Evolutionary conservation across 2,329 filamentous ascomycete species (phyloP), one percentile per base, ranked within the genome.

Genomic region (Colletotrichum sp.): DNA sequence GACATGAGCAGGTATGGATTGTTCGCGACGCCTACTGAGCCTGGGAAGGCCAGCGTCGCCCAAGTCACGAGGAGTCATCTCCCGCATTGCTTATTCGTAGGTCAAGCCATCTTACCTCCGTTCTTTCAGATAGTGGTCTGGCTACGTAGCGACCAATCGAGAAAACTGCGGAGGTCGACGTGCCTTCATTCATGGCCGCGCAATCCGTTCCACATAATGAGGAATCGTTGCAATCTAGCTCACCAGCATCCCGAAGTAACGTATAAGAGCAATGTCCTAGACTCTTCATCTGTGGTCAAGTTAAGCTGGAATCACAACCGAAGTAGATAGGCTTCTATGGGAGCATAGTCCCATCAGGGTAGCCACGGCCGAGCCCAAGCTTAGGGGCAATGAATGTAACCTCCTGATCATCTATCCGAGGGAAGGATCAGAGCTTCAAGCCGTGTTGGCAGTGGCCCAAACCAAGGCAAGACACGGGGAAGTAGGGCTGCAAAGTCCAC

Each of bases 191-290:
- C 11, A 22, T 22, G 44, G n/a, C 1, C 44, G n/a, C n/a, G 44
- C n/a, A 13, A 52, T 52, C n/a, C n/a, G n/a, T 52, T 52, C n/a
- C 12, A 8, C n/a, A 52, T 7, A 5, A 52, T 52, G n/a, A 2
- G 36, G 44, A 52, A 52, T 22, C 44, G n/a, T 22, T 52, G 12
- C 44, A 22, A 22, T 52, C n/a, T 8, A 52, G 44, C n/a, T 52
- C 44, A 52, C 44, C 6, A 52, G 44, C 0, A 52, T 22, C 12
- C 44, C 1, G 2, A 22, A 22, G 6, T 13, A 22, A 13, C n/a
- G 11, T 19, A 12, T 4, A 1, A 52, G 44, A 52, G 44, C 0
- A 22, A 22, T 13, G 0, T 52, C n/a, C 1, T 52, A 3, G 44
- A 25, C 19, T 22, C n/a, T 52, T 22, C 44, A 13, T 6, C 11